Evolutionary conservation across 2,329 filamentous ascomycete genomes (phyloP), one percentile per base, ranked within the genome.

Genomic region (Colletotrichum eremochloae): DNA sequence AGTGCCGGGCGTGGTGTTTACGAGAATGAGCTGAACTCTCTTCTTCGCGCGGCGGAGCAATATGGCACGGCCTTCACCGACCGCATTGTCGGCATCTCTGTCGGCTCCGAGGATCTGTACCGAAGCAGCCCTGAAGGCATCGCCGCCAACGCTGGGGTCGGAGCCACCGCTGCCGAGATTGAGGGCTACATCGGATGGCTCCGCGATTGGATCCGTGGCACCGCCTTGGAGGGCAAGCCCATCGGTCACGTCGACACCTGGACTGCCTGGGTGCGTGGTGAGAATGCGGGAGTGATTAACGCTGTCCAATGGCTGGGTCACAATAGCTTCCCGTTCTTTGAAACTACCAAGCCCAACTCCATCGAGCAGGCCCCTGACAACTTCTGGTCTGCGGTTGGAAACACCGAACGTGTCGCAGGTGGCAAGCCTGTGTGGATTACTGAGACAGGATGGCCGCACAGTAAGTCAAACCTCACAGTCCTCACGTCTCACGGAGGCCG

Each of bases 241-340:
- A 81, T 88, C 71, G 86, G 86, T 40, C 88, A 89, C 76, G 88
- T 89, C 55, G 88, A 90, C 77, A 89, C 87, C 1, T 89, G 86
- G 82, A 86, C 84, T 18, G 82, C 83, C 14, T 87, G 86, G 86
- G 83, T 86, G 0, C 83, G 89, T 76, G 75, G 77, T 31, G 81
- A 81, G 63, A 90, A 89, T 78, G 66, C 70, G 9, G 55, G 46
- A 2, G 69, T 90, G 33, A 86, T 88, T 72, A 78, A 81, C 24
- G 84, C 86, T 33, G 83, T 83, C 70, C 87, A 90, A 78, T 89
- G 86, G 77, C 77, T 89, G 31, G 87, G 87, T 58, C 84, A 86
- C 71, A 86, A 89, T 74, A 85, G 83, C 5, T 89, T 88, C 75
- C 86, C 87, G 2, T 89, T 9, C 80, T 89, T 84, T 80, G 84